These are phyloP conservation scores for Verticillium nonalfalfae DNA, from an alignment of 2,329 filamentous ascomycete species.

Conservation along the genomic window DNA sequence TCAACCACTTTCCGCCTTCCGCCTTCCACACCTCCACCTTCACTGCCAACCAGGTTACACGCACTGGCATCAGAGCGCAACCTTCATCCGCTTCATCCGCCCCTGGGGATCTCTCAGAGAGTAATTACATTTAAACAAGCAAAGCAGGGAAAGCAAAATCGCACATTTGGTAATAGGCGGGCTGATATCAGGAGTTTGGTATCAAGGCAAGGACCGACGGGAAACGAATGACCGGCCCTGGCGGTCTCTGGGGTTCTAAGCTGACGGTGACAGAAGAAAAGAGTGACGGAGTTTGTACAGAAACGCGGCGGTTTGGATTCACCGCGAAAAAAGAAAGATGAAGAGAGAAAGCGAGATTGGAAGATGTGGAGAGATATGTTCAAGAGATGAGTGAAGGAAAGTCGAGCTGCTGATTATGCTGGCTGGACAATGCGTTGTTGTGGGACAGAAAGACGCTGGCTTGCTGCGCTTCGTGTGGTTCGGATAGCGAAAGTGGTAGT, in stretches of 20 bases:
- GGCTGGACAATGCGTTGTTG: slow-evolving; percentile 5
- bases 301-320: background rate
- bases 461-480: background rate
- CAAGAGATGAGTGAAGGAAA: slow-evolving; percentile 1
- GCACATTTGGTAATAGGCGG: background rate
- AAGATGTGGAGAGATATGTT: background rate
- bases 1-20: background rate
- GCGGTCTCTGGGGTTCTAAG: slow-evolving; percentile 5
- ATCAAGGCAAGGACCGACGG: slow-evolving; percentile 13
- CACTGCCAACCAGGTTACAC: background rate
- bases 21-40: background rate
- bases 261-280: slow-evolving; percentile 1
- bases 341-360: background rate
- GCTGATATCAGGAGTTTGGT: slow-evolving; percentile 3
- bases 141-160: background rate
- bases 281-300: slow-evolving; percentile 9
- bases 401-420: background rate
- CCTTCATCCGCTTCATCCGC: background rate
- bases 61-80: background rate
- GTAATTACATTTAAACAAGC: background rate
- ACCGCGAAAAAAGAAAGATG: slow-evolving; percentile 8
- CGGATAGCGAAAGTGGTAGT: background rate
- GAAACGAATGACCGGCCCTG: slow-evolving; percentile 14
- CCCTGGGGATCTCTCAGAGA: background rate
- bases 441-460: slow-evolving; percentile 5